Conservation (phyloP, 2,329 filamentous ascomycete genomes). For the Triangularia verruculosa region DNA sequence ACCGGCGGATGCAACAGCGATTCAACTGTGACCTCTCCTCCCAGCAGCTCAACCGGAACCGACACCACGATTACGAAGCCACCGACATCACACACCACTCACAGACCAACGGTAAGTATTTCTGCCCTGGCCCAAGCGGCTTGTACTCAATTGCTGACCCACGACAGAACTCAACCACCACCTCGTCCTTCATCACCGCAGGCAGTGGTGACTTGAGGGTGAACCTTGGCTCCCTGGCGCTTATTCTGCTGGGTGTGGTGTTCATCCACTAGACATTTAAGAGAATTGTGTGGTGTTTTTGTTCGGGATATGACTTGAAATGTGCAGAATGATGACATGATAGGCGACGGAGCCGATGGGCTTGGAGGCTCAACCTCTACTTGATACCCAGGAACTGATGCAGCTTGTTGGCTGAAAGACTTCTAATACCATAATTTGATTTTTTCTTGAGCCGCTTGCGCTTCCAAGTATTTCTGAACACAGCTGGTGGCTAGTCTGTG, state of each 20-base stretch:
- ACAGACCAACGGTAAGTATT: neutral
- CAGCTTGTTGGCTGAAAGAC: neutral
- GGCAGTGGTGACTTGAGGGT: neutral
- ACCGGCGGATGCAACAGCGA: neutral
- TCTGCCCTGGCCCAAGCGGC: neutral
- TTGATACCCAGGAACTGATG: neutral
- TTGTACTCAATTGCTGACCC: neutral
- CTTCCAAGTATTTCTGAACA: neutral
- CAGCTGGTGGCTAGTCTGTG: neutral
- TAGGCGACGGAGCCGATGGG: neutral
- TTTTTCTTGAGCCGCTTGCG: neutral
- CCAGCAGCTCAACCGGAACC: neutral
- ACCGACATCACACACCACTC: neutral
- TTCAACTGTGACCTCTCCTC: neutral
- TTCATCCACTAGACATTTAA: neutral
- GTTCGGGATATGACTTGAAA: neutral
- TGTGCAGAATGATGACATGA: neutral
- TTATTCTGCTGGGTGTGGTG: neutral
- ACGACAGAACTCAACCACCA: neutral
- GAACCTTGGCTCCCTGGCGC: neutral
- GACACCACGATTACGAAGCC: conserved; percentile 4
- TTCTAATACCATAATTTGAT: neutral
- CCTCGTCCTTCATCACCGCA: neutral
- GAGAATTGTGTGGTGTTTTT: neutral
- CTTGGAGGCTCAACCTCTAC: neutral